Conservation (phyloP, 495 filamentous ascomycete species). For the Podospora comata region DNA sequence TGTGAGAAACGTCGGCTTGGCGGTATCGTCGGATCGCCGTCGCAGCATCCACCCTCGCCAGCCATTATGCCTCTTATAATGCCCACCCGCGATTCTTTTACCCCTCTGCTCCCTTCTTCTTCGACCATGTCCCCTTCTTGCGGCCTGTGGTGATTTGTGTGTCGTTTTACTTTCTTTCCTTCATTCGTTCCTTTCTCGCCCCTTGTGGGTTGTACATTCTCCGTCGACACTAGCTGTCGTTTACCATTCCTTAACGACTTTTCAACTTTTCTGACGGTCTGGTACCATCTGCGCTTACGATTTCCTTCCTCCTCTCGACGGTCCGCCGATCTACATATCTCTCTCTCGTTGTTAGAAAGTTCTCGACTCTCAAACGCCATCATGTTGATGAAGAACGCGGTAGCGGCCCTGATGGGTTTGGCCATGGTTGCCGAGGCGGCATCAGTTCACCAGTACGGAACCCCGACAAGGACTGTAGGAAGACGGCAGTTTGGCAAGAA, state of each 20-base stretch:
- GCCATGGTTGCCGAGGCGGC: conserved; percentile 42
- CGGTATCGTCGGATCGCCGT: conserved; percentile 26
- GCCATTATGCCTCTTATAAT: conserved; percentile 26
- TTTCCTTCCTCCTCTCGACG: conserved; percentile 20
- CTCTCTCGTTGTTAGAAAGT: conserved; percentile 4
- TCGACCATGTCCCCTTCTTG: conserved; percentile 34
- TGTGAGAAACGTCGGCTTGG: conserved; percentile 47
- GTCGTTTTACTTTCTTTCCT: conserved; percentile 34
- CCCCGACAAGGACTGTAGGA: conserved; percentile 17
- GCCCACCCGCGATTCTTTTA: conserved; percentile 21
- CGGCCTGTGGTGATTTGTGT: conserved; percentile 45
- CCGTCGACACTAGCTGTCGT: conserved; percentile 40
- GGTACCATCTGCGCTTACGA: conserved; percentile 42
- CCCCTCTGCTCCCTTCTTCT: conserved; percentile 23
- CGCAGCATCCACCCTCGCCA: conserved; percentile 25
- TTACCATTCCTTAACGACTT: conserved; percentile 37
- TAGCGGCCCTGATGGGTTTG: conserved; percentile 44
- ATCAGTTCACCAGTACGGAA: conserved; percentile 34
- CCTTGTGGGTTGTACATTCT: conserved; percentile 38
- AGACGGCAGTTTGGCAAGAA: conserved; percentile 21
- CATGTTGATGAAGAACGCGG: conserved; percentile 48
- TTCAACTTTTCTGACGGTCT: conserved; percentile 40
- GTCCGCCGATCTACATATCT: background rate
- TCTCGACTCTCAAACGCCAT: conserved; percentile 23
- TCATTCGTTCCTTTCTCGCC: conserved; percentile 50